Evolutionary conservation across 1,284 basidiomycete genomes (phyloP).

Genomic region (Neotropicomus parvogracilis): DNA sequence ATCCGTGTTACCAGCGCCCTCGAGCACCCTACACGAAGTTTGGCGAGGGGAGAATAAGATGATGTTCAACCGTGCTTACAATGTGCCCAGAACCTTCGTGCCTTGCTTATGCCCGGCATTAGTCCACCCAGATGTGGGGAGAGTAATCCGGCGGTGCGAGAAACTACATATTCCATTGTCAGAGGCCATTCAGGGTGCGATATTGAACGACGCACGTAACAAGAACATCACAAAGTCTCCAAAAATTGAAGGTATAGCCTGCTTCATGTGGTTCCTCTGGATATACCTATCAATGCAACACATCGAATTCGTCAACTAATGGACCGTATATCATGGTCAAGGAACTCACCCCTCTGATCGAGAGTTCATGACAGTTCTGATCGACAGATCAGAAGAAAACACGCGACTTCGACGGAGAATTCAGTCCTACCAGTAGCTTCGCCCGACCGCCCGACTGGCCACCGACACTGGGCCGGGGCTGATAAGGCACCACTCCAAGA

Average conservation of each 20-base stretch:
- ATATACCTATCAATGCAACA: slow-evolving; percentile 58
- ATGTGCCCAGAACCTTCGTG: slow-evolving; percentile 69
- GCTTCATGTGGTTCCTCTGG: slow-evolving; percentile 57
- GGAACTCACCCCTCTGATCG: slow-evolving; percentile 62
- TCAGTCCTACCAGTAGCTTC: slow-evolving; percentile 47
- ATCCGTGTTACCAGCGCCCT: slow-evolving; percentile 49
- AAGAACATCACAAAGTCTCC: slow-evolving; percentile 68
- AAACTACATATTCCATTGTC: slow-evolving; percentile 49
- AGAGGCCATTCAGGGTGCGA: background rate
- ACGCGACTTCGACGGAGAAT: background rate
- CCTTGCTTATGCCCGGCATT: slow-evolving; percentile 75
- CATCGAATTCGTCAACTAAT: slow-evolving; percentile 8
- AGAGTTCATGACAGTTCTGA: slow-evolving; percentile 73
- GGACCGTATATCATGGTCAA: background rate
- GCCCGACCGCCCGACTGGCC: slow-evolving; percentile 31
- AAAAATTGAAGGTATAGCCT: slow-evolving; percentile 82
- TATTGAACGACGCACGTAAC: slow-evolving; percentile 59
- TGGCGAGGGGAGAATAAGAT: background rate
- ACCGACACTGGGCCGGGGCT: slow-evolving; percentile 31
- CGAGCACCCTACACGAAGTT: slow-evolving; percentile 55
- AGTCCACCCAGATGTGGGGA: slow-evolving; percentile 77
- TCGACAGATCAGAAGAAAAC: slow-evolving; percentile 18
- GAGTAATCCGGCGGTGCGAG: slow-evolving; percentile 73
- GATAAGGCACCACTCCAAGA: slow-evolving; percentile 40
- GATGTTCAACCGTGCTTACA: slow-evolving; percentile 43